A percentile compares a stretch with the other conserved stretches of the same genome.
These are phyloP conservation scores for Acanthamoeba triangularis DNA, from an alignment of 208 protist genomes.

Conservation along the genomic window DNA sequence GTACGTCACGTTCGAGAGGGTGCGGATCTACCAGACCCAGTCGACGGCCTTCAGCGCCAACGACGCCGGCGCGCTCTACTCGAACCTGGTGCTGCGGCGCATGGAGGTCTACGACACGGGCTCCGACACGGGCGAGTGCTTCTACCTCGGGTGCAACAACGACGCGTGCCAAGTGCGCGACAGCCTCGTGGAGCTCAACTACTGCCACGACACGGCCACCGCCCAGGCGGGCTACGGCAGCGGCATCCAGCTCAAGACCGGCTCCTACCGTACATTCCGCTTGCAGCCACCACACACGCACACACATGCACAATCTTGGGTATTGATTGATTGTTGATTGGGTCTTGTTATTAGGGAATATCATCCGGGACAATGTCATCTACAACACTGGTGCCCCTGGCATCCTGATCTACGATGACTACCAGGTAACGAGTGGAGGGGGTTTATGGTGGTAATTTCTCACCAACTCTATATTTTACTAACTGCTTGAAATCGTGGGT, in stretches of 20 bases:
- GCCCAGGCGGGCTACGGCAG: not conserved
- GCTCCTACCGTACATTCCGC: not conserved
- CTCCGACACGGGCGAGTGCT: not conserved
- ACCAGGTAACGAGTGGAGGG: too few relatives aligned
- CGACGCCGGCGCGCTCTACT: not conserved
- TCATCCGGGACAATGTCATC: not conserved
- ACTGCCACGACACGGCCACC: not conserved
- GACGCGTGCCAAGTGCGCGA: not conserved
- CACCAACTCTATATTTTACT: too few relatives aligned
- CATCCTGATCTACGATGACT: constrained; percentile 40
- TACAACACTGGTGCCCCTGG: not conserved
- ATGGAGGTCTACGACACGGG: constrained; percentile 49
- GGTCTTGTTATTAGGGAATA: not conserved
- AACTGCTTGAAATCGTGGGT: too few relatives aligned
- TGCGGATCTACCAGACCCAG: not conserved
- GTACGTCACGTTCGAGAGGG: not conserved
- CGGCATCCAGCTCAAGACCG: constrained; percentile 36
- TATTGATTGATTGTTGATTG: too few relatives aligned
- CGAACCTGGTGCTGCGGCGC: not conserved
- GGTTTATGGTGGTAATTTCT: too few relatives aligned
- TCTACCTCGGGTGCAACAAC: not conserved
- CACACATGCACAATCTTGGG: too few relatives aligned
- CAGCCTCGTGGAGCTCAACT: constrained; percentile 31
- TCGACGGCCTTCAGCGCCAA: not conserved
- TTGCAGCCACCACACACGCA: not conserved